These are phyloP conservation scores for Amaranthus tricolor DNA, from an alignment of 179 eudicot species.

Conservation along the genomic window DNA sequence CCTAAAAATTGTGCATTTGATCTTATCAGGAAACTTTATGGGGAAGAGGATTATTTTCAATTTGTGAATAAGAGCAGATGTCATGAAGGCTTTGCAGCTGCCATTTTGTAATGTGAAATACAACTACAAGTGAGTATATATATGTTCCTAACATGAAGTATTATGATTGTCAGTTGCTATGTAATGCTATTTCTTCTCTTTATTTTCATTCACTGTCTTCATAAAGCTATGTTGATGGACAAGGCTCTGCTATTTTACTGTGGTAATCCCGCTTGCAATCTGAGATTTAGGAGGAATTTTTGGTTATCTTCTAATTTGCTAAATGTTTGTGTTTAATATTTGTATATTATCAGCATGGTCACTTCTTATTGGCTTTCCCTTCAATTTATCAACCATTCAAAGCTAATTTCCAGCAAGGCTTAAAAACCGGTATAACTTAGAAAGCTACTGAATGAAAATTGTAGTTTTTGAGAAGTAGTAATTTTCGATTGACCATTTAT, in stretches of 20 bases:
- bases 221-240: not conserved
- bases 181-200: not conserved
- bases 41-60: constrained; percentile 49
- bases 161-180: not conserved
- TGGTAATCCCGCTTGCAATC: not conserved
- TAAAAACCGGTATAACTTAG: too few relatives aligned
- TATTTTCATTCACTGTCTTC: not conserved
- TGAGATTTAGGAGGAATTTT: not conserved
- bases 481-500: too few relatives aligned
- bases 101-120: constrained; percentile 1
- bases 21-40: constrained; percentile 53
- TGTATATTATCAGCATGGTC: not conserved
- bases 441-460: too few relatives aligned
- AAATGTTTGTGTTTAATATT: not conserved
- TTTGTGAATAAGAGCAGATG: constrained; percentile 31
- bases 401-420: too few relatives aligned
- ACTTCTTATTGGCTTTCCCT: too few relatives aligned
- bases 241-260: not conserved
- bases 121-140: constrained; percentile 18
- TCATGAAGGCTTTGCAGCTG: not conserved
- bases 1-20: constrained; percentile 12
- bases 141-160: not conserved
- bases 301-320: not conserved
- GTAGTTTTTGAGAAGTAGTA: too few relatives aligned
- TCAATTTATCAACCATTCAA: too few relatives aligned